Conservation (phyloP, 805 yeast genomes). For the Candida sithepensis region DNA sequence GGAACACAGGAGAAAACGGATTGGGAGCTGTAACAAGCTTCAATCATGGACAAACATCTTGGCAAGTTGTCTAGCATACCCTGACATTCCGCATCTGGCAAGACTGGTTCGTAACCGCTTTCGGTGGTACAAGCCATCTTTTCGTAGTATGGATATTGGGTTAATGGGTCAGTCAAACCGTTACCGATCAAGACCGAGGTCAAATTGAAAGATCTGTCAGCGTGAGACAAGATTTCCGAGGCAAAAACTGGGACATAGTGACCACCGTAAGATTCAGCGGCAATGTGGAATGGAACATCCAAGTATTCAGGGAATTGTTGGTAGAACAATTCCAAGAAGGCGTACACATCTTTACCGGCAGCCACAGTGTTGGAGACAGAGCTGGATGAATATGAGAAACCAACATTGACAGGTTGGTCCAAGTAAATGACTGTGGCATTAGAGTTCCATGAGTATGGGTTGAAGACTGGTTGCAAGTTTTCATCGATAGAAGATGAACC, state of each 20-base stretch:
- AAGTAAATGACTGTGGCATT: slow-evolving; percentile 88
- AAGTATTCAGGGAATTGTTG: slow-evolving; percentile 73
- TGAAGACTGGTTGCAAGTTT: slow-evolving; percentile 63
- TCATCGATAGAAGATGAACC: slow-evolving; percentile 79
- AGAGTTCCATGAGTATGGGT: slow-evolving; percentile 87
- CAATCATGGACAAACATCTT: slow-evolving; percentile 59
- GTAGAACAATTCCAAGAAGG: slow-evolving; percentile 80
- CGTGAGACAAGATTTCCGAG: slow-evolving; percentile 50
- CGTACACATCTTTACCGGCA: slow-evolving; percentile 85
- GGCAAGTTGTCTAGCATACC: slow-evolving; percentile 59
- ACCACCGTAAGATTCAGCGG: slow-evolving; percentile 85
- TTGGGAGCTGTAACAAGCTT: slow-evolving; percentile 60
- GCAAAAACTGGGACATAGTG: slow-evolving; percentile 75
- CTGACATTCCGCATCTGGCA: slow-evolving; percentile 66
- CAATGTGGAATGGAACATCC: slow-evolving; percentile 62
- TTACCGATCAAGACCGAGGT: slow-evolving; percentile 86
- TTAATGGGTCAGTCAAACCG: slow-evolving; percentile 83
- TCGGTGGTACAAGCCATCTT: slow-evolving; percentile 96
- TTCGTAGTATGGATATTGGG: slow-evolving; percentile 74
- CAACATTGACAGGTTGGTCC: slow-evolving; percentile 93
- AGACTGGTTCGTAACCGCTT: slow-evolving; percentile 67
- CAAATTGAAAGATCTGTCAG: slow-evolving; percentile 58
- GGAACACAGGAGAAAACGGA: slow-evolving; percentile 60
- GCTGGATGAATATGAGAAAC: slow-evolving; percentile 74
- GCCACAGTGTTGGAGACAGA: slow-evolving; percentile 66